These are phyloP conservation scores for Penicillium griseofulvum DNA, from an alignment of 2,329 filamentous ascomycete genomes.

Conservation along the genomic window DNA sequence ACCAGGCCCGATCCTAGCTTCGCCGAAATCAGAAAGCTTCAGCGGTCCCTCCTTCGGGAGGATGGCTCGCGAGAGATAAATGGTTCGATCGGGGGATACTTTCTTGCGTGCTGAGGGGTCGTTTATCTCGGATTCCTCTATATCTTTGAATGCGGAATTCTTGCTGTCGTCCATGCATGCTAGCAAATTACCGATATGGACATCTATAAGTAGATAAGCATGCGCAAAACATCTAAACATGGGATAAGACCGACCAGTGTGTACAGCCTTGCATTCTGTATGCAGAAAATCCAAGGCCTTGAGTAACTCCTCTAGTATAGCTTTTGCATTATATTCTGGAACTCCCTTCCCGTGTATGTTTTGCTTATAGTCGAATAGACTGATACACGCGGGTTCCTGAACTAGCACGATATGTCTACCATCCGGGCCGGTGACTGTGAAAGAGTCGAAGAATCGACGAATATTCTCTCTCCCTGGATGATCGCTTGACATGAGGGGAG, in stretches of 20 bases:
- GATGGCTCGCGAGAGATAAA: conserved; percentile 29
- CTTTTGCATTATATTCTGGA: conserved; percentile 17
- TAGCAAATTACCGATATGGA: conserved; percentile 36
- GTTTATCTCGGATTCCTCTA: conserved; percentile 30
- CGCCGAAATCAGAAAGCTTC: conserved; percentile 33
- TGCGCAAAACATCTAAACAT: background rate
- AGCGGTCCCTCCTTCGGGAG: conserved; percentile 28
- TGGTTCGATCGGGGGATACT: conserved; percentile 31
- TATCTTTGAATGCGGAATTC: conserved; percentile 16
- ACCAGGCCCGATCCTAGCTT: conserved; percentile 28
- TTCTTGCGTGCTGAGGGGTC: conserved; percentile 39
- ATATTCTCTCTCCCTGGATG: conserved; percentile 27
- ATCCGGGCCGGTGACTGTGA: conserved; percentile 27
- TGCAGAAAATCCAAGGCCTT: conserved; percentile 33
- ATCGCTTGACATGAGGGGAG: conserved; percentile 11
- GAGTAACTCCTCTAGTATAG: conserved; percentile 19
- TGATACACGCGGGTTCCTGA: conserved; percentile 29
- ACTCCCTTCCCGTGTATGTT: conserved; percentile 21
- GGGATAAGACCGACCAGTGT: conserved; percentile 24
- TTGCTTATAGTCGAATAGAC: conserved; percentile 21
- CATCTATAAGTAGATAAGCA: conserved; percentile 19
- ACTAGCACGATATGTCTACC: conserved; percentile 31
- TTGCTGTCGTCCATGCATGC: conserved; percentile 28
- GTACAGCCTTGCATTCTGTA: conserved; percentile 25
- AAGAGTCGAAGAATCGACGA: conserved; percentile 32